phyloP scores from a whole-genome alignment of 2,329 filamentous ascomycete genomes.

The Colletotrichum neosansevieriae region DNA sequence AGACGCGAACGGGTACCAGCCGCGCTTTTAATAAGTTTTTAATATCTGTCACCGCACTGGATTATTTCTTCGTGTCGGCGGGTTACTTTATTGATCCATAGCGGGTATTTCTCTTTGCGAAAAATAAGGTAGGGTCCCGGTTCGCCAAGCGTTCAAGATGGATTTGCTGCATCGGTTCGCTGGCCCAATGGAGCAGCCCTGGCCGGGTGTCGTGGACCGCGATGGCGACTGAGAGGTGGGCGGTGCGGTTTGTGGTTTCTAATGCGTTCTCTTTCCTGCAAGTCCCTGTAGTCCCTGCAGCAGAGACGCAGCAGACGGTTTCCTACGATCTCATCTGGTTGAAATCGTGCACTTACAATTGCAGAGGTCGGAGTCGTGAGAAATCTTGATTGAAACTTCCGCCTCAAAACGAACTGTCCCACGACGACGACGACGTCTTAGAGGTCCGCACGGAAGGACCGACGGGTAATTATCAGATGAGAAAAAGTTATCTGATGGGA shows the following conservation, averaged over 20 bases:
- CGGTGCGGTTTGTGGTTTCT: conserved; percentile 5
- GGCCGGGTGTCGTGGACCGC: conserved; percentile 19
- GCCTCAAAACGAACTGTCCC: no score
- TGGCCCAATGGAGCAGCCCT: conserved; percentile 30
- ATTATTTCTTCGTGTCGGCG: conserved; percentile 2
- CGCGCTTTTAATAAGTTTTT: conserved; percentile 3
- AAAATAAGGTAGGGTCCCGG: conserved; percentile 2
- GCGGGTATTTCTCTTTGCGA: conserved; percentile 2
- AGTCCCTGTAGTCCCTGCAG: neutral
- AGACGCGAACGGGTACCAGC: neutral
- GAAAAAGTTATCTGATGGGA: conserved; percentile 32
- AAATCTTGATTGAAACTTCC: no score
- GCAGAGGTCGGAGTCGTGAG: no score
- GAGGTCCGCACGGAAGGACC: conserved; percentile 11
- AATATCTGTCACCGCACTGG: conserved; percentile 13
- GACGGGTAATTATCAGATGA: conserved; percentile 28
- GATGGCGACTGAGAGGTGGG: conserved; percentile 9
- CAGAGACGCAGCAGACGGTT: neutral
- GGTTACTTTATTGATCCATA: conserved; percentile 21
- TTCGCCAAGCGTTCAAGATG: conserved; percentile 23
- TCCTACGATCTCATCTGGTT: neutral
- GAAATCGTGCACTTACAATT: neutral
- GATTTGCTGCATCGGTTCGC: conserved; percentile 30
- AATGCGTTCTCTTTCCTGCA: neutral
- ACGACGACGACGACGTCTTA: neutral